phyloP scores from a whole-genome alignment of 2,329 filamentous ascomycete species.

The Fulvia fulva region DNA sequence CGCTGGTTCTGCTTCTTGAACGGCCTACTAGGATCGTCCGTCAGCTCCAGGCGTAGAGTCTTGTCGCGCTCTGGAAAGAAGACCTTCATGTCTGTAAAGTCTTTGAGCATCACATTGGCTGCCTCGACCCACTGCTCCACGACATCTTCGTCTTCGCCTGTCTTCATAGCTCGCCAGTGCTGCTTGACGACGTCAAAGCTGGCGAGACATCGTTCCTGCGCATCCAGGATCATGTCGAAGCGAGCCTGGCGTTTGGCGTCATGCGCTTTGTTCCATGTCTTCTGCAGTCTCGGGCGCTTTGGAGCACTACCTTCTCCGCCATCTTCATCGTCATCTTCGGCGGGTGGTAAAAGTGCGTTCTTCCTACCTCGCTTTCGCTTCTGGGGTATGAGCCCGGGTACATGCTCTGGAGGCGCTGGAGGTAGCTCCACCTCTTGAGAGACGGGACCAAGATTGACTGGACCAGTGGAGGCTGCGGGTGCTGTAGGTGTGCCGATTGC shows the following conservation, averaged over 20 bases:
- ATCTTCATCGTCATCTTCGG: slow-evolving; percentile 1
- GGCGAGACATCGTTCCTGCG: slow-evolving; percentile 24
- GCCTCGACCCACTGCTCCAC: slow-evolving; percentile 57
- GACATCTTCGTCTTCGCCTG: slow-evolving; percentile 45
- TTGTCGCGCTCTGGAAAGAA: slow-evolving; percentile 55
- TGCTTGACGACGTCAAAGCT: slow-evolving; percentile 39
- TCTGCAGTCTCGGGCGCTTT: slow-evolving; percentile 20
- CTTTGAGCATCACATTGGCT: slow-evolving; percentile 55
- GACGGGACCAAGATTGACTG: background rate
- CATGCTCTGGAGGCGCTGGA: background rate
- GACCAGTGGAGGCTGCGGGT: background rate
- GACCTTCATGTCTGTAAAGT: slow-evolving; percentile 56
- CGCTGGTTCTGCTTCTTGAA: background rate
- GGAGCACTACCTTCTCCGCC: slow-evolving; percentile 6
- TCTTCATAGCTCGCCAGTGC: slow-evolving; percentile 40
- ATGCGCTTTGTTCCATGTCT: slow-evolving; percentile 13
- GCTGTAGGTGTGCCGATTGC: background rate
- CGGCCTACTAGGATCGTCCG: background rate
- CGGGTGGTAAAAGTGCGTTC: background rate
- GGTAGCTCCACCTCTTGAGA: background rate
- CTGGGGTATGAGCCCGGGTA: background rate
- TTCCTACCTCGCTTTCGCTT: slow-evolving; percentile 12
- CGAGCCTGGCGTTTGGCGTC: background rate
- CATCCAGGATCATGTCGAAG: slow-evolving; percentile 16
- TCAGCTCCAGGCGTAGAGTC: background rate